Evolutionary conservation across 148 eudicot genomes (phyloP).

Genomic region (Tetragonia tetragonoides): DNA sequence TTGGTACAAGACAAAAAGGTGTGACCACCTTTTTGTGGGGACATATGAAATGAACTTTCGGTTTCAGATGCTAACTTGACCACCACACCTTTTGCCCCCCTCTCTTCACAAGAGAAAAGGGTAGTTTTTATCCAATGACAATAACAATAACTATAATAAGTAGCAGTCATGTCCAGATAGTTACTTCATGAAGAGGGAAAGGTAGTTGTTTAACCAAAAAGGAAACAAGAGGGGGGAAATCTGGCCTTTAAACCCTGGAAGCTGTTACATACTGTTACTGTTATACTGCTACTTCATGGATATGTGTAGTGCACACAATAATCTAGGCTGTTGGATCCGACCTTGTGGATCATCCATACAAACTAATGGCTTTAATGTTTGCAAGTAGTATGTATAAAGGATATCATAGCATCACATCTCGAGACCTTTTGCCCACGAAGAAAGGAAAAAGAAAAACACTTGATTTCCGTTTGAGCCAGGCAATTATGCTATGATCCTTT

Average conservation of each 20-base stretch:
- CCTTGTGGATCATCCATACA: background rate
- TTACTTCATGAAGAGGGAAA: slow-evolving; percentile 9
- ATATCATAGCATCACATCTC: background rate
- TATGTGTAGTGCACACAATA: background rate
- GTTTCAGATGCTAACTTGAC: slow-evolving; percentile 27
- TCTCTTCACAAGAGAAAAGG: slow-evolving; percentile 25
- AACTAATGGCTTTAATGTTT: background rate
- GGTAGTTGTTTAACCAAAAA: slow-evolving; percentile 5
- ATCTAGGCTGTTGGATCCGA: background rate
- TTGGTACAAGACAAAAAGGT: slow-evolving; percentile 23
- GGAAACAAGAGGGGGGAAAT: background rate
- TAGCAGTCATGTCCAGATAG: background rate
- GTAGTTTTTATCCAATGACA: slow-evolving; percentile 12
- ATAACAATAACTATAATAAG: slow-evolving; percentile 4
- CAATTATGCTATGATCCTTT: slow-evolving; percentile 10
- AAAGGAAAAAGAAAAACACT: background rate
- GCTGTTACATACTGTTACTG: background rate
- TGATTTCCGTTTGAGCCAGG: slow-evolving; percentile 11
- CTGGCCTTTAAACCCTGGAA: too few species aligned
- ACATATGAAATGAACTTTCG: slow-evolving; percentile 23
- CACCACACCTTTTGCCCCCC: slow-evolving; percentile 17
- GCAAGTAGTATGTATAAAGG: background rate
- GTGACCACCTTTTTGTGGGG: slow-evolving; percentile 24
- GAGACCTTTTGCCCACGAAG: background rate
- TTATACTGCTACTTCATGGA: background rate